Evolutionary conservation across 1,284 basidiomycete genomes (phyloP).

Genomic region (Cutaneotrichosporon dermatis): DNA sequence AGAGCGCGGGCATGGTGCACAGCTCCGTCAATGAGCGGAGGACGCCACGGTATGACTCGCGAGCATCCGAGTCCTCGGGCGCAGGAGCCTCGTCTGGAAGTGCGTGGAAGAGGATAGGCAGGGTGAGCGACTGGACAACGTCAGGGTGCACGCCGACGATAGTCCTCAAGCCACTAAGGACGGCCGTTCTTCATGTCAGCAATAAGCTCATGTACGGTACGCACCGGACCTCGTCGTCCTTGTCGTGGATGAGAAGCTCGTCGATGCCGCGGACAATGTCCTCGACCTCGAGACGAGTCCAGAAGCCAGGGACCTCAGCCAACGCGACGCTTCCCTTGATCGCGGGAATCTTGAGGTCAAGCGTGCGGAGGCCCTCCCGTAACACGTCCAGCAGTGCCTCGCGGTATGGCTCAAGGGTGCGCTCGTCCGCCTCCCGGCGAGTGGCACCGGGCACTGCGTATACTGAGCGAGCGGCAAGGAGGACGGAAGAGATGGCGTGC

Average conservation of each 20-base stretch:
- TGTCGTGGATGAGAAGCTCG: slow-evolving; percentile 60
- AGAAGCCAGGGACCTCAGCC: slow-evolving; percentile 60
- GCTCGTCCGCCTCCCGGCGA: slow-evolving; percentile 35
- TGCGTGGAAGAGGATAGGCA: slow-evolving; percentile 71
- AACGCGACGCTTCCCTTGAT: slow-evolving; percentile 59
- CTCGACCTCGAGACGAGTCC: slow-evolving; percentile 67
- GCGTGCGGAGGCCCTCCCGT: slow-evolving; percentile 40
- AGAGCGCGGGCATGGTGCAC: slow-evolving; percentile 70
- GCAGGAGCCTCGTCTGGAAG: slow-evolving; percentile 65
- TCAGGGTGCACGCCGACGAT: slow-evolving; percentile 62
- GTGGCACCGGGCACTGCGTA: slow-evolving; percentile 30
- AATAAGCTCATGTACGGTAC: slow-evolving; percentile 9
- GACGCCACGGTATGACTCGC: slow-evolving; percentile 63
- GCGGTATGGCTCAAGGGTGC: slow-evolving; percentile 62
- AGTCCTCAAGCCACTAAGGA: slow-evolving; percentile 63
- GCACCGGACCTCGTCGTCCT: slow-evolving; percentile 55
- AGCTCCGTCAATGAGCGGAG: slow-evolving; percentile 70
- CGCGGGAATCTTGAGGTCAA: slow-evolving; percentile 55
- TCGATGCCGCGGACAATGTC: slow-evolving; percentile 74
- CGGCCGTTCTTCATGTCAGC: slow-evolving; percentile 56
- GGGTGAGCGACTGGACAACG: slow-evolving; percentile 69
- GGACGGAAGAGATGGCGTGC: slow-evolving; percentile 53
- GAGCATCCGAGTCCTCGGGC: slow-evolving; percentile 56
- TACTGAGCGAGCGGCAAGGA: slow-evolving; percentile 43
- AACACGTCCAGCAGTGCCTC: slow-evolving; percentile 59